phyloP scores from a whole-genome alignment of 352 stramenopile species.

The Plasmopara muralis region DNA sequence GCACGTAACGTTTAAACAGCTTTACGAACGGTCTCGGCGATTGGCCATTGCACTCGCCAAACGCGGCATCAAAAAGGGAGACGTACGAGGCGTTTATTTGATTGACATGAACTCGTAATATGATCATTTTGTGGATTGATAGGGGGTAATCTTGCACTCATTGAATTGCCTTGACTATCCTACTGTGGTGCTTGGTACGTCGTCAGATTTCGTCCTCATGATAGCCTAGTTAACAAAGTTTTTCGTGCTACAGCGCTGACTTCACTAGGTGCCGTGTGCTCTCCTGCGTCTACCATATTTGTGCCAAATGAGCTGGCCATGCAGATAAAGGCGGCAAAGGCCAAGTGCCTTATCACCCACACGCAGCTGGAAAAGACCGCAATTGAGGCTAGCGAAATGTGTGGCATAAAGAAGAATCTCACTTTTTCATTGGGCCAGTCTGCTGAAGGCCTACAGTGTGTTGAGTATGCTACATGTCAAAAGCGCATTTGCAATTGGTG shows the following conservation, averaged over 20 bases:
- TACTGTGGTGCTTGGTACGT: constrained; percentile 41
- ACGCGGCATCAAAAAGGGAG: constrained; percentile 42
- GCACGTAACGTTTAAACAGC: constrained; percentile 36
- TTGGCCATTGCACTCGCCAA: constrained; percentile 38
- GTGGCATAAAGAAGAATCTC: constrained; percentile 23
- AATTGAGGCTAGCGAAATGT: constrained; percentile 32
- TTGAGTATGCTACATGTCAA: constrained; percentile 31
- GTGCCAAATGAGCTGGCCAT: constrained; percentile 35
- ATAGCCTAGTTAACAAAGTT: constrained; percentile 6
- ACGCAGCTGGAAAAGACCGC: constrained; percentile 39
- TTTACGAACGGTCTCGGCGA: constrained; percentile 28
- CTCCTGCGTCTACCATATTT: constrained; percentile 57
- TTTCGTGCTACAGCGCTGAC: constrained; percentile 28
- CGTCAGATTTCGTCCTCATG: neutral
- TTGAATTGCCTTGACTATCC: constrained; percentile 72
- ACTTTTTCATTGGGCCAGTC: constrained; percentile 47
- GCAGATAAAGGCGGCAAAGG: constrained; percentile 40
- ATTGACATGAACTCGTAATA: neutral
- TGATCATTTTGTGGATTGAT: constrained; percentile 6
- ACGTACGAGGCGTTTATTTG: constrained; percentile 21
- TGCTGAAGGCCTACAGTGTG: constrained; percentile 31
- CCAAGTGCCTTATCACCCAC: constrained; percentile 51
- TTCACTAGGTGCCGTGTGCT: constrained; percentile 46
- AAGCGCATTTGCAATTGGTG: neutral
- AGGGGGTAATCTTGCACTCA: constrained; percentile 54